Conservation (phyloP, 2,329 filamentous ascomycete species). For the Clonostachys sp. region DNA sequence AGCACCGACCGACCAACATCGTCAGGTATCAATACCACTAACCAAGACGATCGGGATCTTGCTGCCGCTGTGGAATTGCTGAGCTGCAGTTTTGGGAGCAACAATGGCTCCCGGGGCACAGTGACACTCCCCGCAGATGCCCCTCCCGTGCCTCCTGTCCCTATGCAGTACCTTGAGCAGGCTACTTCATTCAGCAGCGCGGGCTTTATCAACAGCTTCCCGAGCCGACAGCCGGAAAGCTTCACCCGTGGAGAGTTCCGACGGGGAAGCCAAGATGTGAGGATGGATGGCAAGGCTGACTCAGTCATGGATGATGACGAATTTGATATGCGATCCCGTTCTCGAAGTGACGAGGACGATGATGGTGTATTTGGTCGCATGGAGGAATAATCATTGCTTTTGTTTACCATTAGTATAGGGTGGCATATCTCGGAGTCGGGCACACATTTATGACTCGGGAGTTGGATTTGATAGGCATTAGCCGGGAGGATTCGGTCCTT, state of each 20-base stretch:
- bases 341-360: conserved; percentile 81
- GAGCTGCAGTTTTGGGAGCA: conserved; percentile 86
- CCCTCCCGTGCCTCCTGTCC: conserved; percentile 83
- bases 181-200: conserved; percentile 50
- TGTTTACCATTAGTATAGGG: not conserved
- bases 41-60: conserved; percentile 81
- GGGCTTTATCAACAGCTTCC: conserved; percentile 61
- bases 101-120: conserved; percentile 61
- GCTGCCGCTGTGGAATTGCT: conserved; percentile 87
- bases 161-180: conserved; percentile 71
- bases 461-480: not conserved
- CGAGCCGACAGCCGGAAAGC: conserved; percentile 57
- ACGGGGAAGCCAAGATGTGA: conserved; percentile 50
- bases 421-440: conserved; percentile 2
- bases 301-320: conserved; percentile 65
- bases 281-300: conserved; percentile 63
- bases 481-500: conserved; percentile 1
- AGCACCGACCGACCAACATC: conserved; percentile 78
- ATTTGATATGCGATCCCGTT: conserved; percentile 54
- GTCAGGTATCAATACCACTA: conserved; percentile 68
- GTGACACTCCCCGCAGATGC: conserved; percentile 64
- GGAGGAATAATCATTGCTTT: conserved; percentile 68
- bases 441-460: not conserved
- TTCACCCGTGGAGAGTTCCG: conserved; percentile 57
- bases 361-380: conserved; percentile 94